phyloP scores from a whole-genome alignment of 2,329 filamentous ascomycete genomes.

The Didymella pomorum region DNA sequence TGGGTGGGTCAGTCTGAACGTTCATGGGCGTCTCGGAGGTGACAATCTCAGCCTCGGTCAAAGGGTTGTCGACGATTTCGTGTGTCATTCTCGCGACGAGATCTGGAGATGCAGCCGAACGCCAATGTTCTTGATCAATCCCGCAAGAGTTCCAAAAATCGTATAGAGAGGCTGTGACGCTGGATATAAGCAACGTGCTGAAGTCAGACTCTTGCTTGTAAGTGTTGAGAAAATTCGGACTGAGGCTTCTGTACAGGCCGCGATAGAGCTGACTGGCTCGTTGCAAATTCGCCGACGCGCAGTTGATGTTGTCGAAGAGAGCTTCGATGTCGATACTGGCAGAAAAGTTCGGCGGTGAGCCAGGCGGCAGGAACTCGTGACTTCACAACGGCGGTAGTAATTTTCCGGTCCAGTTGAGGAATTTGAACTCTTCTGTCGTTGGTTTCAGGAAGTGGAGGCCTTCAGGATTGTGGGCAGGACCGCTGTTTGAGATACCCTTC shows the following conservation, averaged over 20 bases:
- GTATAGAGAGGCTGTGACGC: slow-evolving; percentile 1
- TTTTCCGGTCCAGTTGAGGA: slow-evolving; percentile 13
- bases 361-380: slow-evolving; percentile 23
- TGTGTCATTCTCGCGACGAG: slow-evolving; percentile 21
- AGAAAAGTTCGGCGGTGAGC: slow-evolving; percentile 37
- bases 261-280: neutral
- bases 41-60: slow-evolving; percentile 23
- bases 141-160: neutral
- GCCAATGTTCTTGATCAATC: neutral
- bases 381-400: slow-evolving; percentile 13
- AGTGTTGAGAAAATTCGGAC: neutral
- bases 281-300: neutral
- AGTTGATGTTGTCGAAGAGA: slow-evolving; percentile 6
- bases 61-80: slow-evolving; percentile 26
- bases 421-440: slow-evolving; percentile 1
- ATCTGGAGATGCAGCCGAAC: neutral
- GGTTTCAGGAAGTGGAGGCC: slow-evolving; percentile 21
- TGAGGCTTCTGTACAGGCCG: neutral
- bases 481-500: slow-evolving; percentile 36
- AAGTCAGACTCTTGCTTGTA: neutral
- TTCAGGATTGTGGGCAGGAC: slow-evolving; percentile 22
- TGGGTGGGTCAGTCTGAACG: slow-evolving; percentile 12
- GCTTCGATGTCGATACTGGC: slow-evolving; percentile 22
- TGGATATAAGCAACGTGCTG: slow-evolving; percentile 1
- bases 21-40: slow-evolving; percentile 15